Evolutionary conservation across 2,329 filamentous ascomycete genomes (phyloP).

Genomic region (Exophiala bonariae): DNA sequence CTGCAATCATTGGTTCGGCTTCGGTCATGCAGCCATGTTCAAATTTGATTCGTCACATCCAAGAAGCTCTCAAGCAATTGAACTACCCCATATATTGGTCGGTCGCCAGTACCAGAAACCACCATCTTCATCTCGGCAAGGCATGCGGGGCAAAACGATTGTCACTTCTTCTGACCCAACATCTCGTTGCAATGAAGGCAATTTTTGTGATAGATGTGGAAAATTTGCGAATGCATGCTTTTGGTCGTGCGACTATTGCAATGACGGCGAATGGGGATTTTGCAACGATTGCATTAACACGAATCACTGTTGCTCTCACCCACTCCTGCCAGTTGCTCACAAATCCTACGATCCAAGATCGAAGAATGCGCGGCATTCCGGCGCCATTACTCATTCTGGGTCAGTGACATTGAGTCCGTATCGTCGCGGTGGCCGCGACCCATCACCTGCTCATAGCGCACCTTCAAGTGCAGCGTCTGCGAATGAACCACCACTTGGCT

Average conservation of each 20-base stretch:
- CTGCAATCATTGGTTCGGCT: conserved; percentile 86
- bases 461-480: conserved; percentile 21
- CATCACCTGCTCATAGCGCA: conserved; percentile 23
- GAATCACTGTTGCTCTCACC: conserved; percentile 77
- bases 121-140: conserved; percentile 8
- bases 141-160: conserved; percentile 2
- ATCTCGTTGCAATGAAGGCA: conserved; percentile 70
- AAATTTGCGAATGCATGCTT: conserved; percentile 78
- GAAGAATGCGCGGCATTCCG: conserved; percentile 1
- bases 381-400: conserved; percentile 5
- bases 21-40: conserved; percentile 69
- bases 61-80: conserved; percentile 43
- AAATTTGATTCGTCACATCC: conserved; percentile 61
- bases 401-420: conserved; percentile 15
- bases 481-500: conserved; percentile 9
- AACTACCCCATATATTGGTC: conserved; percentile 54
- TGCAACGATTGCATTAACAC: conserved; percentile 85
- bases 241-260: conserved; percentile 86
- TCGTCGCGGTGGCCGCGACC: conserved; percentile 9
- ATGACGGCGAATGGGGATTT: conserved; percentile 92
- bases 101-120: conserved; percentile 45
- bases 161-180: conserved; percentile 53
- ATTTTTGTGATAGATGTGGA: conserved; percentile 78
- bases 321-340: conserved; percentile 74
- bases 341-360: conserved; percentile 35